These are phyloP conservation scores for Rhizophlyctis rosea DNA, from an alignment of 192 early-diverging fungal species.

Conservation along the genomic window DNA sequence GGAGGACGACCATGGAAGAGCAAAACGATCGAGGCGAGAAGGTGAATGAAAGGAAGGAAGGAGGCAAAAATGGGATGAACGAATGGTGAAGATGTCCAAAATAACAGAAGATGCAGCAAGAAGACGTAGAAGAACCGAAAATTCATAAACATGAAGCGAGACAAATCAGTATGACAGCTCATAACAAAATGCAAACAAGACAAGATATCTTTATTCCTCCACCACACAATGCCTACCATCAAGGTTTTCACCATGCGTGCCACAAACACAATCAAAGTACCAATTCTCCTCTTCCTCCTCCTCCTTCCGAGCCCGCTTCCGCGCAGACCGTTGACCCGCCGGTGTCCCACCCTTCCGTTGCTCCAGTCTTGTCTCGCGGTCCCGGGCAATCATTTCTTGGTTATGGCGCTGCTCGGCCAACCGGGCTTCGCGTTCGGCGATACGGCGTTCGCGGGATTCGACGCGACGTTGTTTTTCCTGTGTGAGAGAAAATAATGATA, in stretches of 20 bases:
- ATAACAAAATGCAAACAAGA: not conserved
- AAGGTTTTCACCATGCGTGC: slow-evolving; percentile 40
- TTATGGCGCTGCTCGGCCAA: slow-evolving; percentile 14
- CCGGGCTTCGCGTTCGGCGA: slow-evolving; percentile 15
- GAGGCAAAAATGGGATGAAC: too few relatives aligned
- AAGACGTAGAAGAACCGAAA: too few relatives aligned
- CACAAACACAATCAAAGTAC: slow-evolving; percentile 50
- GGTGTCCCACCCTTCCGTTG: slow-evolving; percentile 19
- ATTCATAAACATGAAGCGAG: not conserved
- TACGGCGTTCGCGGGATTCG: slow-evolving; percentile 29
- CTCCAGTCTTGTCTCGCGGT: too few relatives aligned
- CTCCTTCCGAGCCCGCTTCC: slow-evolving; percentile 10
- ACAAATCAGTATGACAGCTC: not conserved
- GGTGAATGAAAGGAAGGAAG: too few relatives aligned
- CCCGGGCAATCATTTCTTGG: not conserved
- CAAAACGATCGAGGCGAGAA: too few relatives aligned
- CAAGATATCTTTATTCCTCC: not conserved
- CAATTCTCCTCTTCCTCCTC: slow-evolving; percentile 36
- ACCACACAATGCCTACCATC: slow-evolving; percentile 34
- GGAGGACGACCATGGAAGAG: too few relatives aligned
- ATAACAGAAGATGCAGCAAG: too few relatives aligned
- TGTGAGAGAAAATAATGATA: too few relatives aligned
- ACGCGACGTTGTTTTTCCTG: slow-evolving; percentile 36
- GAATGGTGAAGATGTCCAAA: too few relatives aligned
- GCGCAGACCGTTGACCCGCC: not conserved